Conservation (phyloP, 1,284 basidiomycete species). For the Ganoderma lucidum region DNA sequence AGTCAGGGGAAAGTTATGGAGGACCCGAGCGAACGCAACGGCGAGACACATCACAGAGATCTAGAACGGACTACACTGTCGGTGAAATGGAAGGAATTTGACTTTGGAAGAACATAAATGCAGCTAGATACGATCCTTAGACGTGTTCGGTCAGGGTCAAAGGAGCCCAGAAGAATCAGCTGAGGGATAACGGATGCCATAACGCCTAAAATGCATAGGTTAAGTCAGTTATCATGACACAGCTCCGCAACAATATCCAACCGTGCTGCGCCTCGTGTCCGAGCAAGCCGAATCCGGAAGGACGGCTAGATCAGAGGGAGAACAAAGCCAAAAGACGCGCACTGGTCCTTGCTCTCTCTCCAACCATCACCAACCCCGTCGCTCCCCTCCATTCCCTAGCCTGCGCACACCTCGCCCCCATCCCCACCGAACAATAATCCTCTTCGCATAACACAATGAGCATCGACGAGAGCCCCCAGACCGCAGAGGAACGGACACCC, state of each 20-base stretch:
- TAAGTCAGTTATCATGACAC: background rate
- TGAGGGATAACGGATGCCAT: background rate
- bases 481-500: background rate
- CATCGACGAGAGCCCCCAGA: background rate
- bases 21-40: too few relatives aligned
- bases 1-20: too few relatives aligned
- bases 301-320: background rate
- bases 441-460: background rate
- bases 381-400: background rate
- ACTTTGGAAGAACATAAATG: too few relatives aligned
- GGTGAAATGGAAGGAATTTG: too few relatives aligned
- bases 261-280: background rate
- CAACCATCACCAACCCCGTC: background rate
- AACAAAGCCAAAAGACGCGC: slow-evolving; percentile 2
- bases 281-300: background rate
- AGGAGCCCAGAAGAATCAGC: background rate
- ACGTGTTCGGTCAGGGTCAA: too few relatives aligned
- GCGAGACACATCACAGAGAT: too few relatives aligned
- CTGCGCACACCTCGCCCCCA: background rate
- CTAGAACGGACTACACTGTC: too few relatives aligned
- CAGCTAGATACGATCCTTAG: too few relatives aligned
- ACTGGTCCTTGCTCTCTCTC: slow-evolving; percentile 1
- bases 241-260: background rate
- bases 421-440: background rate
- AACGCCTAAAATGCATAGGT: background rate